Evolutionary conservation across 2,329 filamentous ascomycete species (phyloP), one percentile per base, ranked within the genome.

Genomic region (Pyrenochaeta sp.): DNA sequence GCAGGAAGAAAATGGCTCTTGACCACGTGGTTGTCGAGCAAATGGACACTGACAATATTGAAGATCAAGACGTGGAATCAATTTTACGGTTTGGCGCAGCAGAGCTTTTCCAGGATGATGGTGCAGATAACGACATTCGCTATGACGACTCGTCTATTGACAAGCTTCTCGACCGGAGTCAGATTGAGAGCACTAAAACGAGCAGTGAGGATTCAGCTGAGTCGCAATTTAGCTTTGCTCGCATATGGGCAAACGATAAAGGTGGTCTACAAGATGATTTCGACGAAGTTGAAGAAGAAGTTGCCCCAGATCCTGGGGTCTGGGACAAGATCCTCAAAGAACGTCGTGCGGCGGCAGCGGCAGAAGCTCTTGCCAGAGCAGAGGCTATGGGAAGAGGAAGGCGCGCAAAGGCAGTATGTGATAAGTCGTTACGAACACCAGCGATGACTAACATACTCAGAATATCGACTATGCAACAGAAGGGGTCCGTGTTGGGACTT

Each of bases 1-100:
- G 95, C 5, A 90, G 92, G 65, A 96, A 91, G 77, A 99, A 99
- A 78, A 92, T 99, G 87, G 92, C 92, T 0, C 84, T 99, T 0
- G 95, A 99, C 66, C 93, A 98, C 74, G 90, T 95, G 1, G 84
- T 99, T 17, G 97, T 99, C 54, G 93, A 98, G 72, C 89, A 87
- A 47, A 92, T 99, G 85, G 91, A 93, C 51, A 85, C 87, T 2
- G 88, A 93, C n/a, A 90, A 95, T 40, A 85, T 94, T 32, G 87
- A 86, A 7, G 87, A 87, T 7, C 83, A 90, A 54, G 92, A 98
- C 68, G 78, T 98, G 4, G 92, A 96, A 65, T 91, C 90, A 0
- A 93, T 98, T 55, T 82, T 99, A 33, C 90, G 89, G 61, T 90
- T 96, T 68, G 95, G 95, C 47, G 93, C 94, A 0, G 87, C 90